A percentile compares a stretch with the other conserved stretches of the same genome.
Conservation (phyloP, 129 eudicot species). For the Flaveria robusta region DNA sequence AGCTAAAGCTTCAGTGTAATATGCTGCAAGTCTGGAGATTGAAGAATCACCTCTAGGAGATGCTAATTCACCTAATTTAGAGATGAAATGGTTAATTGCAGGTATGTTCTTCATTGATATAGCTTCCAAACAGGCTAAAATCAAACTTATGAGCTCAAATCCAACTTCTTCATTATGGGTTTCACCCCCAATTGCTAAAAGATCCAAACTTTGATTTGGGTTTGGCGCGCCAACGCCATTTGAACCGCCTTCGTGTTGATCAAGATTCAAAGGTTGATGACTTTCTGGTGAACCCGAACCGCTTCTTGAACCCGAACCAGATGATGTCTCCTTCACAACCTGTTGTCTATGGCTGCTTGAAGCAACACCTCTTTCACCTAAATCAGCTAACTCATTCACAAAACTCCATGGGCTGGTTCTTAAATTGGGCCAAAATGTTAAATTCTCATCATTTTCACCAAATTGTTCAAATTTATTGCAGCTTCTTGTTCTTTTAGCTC, state of each 20-base stretch:
- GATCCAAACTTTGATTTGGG: slow-evolving; percentile 43
- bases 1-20: slow-evolving; percentile 88
- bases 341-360: slow-evolving; percentile 42
- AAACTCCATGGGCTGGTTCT: slow-evolving; percentile 65
- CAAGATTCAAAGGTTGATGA: slow-evolving; percentile 53
- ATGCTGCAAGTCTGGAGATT: slow-evolving; percentile 62
- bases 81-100: slow-evolving; percentile 51
- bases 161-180: slow-evolving; percentile 56
- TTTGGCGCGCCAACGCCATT: slow-evolving; percentile 56
- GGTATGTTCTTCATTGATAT: slow-evolving; percentile 62
- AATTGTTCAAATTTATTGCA: slow-evolving; percentile 43
- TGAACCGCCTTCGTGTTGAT: slow-evolving; percentile 47
- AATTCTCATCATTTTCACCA: slow-evolving; percentile 37
- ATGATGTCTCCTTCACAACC: slow-evolving; percentile 47
- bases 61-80: slow-evolving; percentile 76
- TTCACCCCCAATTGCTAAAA: slow-evolving; percentile 36
- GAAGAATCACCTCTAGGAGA: slow-evolving; percentile 79
- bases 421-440: slow-evolving; percentile 64
- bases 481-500: slow-evolving; percentile 69
- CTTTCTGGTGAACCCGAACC: slow-evolving; percentile 71
- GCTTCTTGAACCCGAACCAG: slow-evolving; percentile 54
- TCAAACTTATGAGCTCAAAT: slow-evolving; percentile 70
- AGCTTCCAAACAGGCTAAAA: slow-evolving; percentile 78
- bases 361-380: slow-evolving; percentile 55
- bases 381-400: slow-evolving; percentile 51